Evolutionary conservation across 176 grass and related monocot genomes (phyloP).

Genomic region (Coix lacrymajobi): DNA sequence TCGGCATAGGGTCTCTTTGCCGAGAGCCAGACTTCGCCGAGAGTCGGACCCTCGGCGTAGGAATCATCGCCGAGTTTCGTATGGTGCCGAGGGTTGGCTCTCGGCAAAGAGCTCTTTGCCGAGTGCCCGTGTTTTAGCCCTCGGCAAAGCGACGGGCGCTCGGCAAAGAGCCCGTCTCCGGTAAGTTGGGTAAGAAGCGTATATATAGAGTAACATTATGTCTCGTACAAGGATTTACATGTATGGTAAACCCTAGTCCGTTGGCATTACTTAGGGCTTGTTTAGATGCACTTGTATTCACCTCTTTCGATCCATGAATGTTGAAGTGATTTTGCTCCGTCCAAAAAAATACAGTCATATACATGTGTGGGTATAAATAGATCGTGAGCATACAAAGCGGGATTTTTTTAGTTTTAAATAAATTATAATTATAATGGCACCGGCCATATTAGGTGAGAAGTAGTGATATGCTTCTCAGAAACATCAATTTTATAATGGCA

Average conservation of each 20-base stretch:
- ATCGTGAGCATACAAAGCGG: not conserved
- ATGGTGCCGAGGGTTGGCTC: too few species aligned
- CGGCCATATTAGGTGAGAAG: not conserved
- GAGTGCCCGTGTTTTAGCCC: too few species aligned
- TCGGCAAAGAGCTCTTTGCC: too few species aligned
- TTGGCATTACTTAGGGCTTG: not conserved
- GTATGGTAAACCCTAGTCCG: too few species aligned
- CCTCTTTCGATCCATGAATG: not conserved
- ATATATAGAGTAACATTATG: not conserved
- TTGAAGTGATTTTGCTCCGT: not conserved
- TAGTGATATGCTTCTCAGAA: not conserved
- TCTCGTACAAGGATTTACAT: too few species aligned
- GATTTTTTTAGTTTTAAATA: not conserved
- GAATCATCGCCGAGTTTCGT: too few species aligned
- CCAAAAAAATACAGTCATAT: not conserved
- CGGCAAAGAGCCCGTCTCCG: too few species aligned
- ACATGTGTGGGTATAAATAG: not conserved
- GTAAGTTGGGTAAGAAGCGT: not conserved
- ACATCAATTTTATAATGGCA: not conserved
- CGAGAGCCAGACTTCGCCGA: too few species aligned
- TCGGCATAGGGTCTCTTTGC: too few species aligned
- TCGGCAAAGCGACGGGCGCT: too few species aligned
- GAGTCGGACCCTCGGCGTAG: too few species aligned
- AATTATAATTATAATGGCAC: not conserved
- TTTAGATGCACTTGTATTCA: not conserved